These are phyloP conservation scores for Sporisorium reilianum DNA, from an alignment of 1,284 basidiomycete genomes.

Conservation along the genomic window DNA sequence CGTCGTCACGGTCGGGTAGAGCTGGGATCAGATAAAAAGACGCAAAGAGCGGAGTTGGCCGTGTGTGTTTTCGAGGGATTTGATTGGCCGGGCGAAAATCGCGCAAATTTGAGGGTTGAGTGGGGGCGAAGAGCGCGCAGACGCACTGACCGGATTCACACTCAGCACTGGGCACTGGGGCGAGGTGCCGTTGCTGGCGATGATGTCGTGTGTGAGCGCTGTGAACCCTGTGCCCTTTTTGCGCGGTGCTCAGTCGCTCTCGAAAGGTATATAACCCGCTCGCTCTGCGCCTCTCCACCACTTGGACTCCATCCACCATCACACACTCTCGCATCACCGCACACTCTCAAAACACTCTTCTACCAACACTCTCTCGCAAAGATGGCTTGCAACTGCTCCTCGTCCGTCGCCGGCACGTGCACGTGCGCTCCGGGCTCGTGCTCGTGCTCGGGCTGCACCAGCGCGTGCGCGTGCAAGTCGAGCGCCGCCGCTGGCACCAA, in stretches of 20 bases:
- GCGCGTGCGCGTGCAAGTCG: slow-evolving; percentile 36
- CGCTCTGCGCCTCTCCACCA: neutral
- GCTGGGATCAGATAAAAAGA: too few relatives aligned
- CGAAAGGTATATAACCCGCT: slow-evolving; percentile 4
- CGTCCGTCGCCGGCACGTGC: slow-evolving; percentile 29
- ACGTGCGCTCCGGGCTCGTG: slow-evolving; percentile 31
- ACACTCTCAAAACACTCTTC: neutral
- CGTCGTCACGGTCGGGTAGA: too few relatives aligned
- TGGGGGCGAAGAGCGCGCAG: too few relatives aligned
- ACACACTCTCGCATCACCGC: neutral
- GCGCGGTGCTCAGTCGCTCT: neutral
- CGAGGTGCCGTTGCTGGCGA: neutral
- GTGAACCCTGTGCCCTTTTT: too few relatives aligned
- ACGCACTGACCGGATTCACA: neutral
- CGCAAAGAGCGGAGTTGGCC: too few relatives aligned
- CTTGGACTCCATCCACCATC: neutral
- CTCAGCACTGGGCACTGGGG: neutral
- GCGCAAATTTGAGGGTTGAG: slow-evolving; percentile 7
- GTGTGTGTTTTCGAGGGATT: neutral
- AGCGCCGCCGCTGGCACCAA: neutral
- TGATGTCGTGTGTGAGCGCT: neutral
- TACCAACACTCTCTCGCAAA: neutral
- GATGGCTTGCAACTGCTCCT: slow-evolving; percentile 47
- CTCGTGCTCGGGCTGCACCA: slow-evolving; percentile 44
- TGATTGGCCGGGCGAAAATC: slow-evolving; percentile 20